These are phyloP conservation scores for Begonia peltatifolia DNA, from an alignment of 306 rosid genomes.

Conservation along the genomic window DNA sequence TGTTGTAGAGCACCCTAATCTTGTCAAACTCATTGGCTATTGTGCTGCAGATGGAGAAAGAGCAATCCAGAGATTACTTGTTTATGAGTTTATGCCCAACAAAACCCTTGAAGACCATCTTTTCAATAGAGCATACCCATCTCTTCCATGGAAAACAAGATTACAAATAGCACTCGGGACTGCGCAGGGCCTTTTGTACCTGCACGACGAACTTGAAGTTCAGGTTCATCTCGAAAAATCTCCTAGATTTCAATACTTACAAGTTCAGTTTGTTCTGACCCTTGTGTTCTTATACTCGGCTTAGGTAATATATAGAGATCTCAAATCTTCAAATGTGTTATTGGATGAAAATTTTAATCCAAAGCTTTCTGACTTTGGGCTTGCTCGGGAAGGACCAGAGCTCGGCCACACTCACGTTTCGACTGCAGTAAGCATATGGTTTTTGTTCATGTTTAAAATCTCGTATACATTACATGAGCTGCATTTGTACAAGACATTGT, in stretches of 20 bases:
- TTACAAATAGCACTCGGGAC: slow-evolving; percentile 55
- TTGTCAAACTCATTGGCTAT: slow-evolving; percentile 68
- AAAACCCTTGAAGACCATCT: slow-evolving; percentile 68
- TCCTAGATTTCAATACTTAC: neutral
- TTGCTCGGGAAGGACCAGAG: slow-evolving; percentile 77
- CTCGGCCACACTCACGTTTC: slow-evolving; percentile 74
- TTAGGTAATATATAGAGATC: slow-evolving; percentile 70
- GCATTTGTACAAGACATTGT: no score
- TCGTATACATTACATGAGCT: no score
- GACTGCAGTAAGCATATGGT: slow-evolving; percentile 57
- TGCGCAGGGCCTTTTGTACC: slow-evolving; percentile 62
- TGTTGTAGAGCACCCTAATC: slow-evolving; percentile 75
- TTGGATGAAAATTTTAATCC: slow-evolving; percentile 57
- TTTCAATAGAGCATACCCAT: slow-evolving; percentile 34
- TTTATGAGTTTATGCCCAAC: slow-evolving; percentile 63
- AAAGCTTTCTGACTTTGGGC: slow-evolving; percentile 85
- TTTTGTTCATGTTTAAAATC: neutral
- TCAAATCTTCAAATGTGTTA: slow-evolving; percentile 58
- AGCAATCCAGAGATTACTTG: slow-evolving; percentile 75
- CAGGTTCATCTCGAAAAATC: slow-evolving; percentile 28
- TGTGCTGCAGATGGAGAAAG: slow-evolving; percentile 71
- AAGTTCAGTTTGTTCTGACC: neutral
- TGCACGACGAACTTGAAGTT: slow-evolving; percentile 71
- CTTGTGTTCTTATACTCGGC: slow-evolving; percentile 5
- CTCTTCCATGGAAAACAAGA: slow-evolving; percentile 58